Evolutionary conservation across 345 rosid species (phyloP), one percentile per base, ranked within the genome.

Genomic region (Raphanus raphanistrum): DNA sequence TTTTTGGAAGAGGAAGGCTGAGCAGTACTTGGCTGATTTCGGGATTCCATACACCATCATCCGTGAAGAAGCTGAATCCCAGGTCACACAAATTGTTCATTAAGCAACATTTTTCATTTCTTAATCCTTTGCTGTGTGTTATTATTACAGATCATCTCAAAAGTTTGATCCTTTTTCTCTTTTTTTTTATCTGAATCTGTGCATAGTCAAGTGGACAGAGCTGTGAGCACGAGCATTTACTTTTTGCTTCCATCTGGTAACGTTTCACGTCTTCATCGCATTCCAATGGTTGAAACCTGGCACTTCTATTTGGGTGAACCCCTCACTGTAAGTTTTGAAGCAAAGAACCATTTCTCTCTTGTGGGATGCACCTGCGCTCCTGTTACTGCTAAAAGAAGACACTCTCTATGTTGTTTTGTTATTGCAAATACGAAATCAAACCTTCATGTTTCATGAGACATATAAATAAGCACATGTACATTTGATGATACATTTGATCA

Each of bases 331-430:
- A 57, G 75, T 48, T 28, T 2, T 48, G 8, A n/a, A 48, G 1
- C 1, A 43, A n/a, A 90, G 80, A 84, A 72, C 64, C 93, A 92
- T 71, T 92, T 79, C 83, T 85, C 96, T 66, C 86, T 94, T 12
- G 97, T 90, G 9, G 97, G 97, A 10, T 94, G 98, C 85, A 92
- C 97, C 41, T 92, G 97, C 58, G 92, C 97, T 6, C 98, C 97
- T 3, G 29, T 27, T 35, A n/a, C 71, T 32, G 57, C 29, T 43
- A 4, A 1, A 15, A 52, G 16, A 27, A 50, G 75, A 50, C 32
- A 13, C 29, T 26, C 52, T 2, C 54, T 45, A 7, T 62, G 74
- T 36, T 1, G 50, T 21, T 41, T 71, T 55, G 38, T 65, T 71
- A 6, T 62, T 57, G 57, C 50, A 64, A n/a, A 8, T 21, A 21